These are phyloP conservation scores for Coemansia sp. DNA, from an alignment of 192 early-diverging fungal genomes.

Conservation along the genomic window DNA sequence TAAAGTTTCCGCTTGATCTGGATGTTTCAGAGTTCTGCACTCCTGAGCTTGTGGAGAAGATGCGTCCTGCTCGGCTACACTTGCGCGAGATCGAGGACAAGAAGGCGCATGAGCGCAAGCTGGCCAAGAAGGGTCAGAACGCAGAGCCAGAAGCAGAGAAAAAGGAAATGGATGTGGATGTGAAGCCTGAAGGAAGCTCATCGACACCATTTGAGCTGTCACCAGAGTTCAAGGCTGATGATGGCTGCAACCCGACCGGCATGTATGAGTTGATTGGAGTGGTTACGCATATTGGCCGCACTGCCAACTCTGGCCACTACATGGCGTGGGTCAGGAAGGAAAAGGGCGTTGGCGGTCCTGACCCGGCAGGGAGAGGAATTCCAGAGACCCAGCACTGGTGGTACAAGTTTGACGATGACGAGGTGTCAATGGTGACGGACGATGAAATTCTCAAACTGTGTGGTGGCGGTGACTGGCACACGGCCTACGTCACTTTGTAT, in stretches of 20 bases:
- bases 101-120: conserved; percentile 56
- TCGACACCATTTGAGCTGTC: conserved; percentile 54
- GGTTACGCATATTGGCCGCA: conserved; percentile 92
- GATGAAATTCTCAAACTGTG: conserved; percentile 89
- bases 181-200: neutral
- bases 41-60: conserved; percentile 73
- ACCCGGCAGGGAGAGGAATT: conserved; percentile 39
- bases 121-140: conserved; percentile 18
- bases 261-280: conserved; percentile 92
- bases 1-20: conserved; percentile 91
- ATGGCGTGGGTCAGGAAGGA: conserved; percentile 91
- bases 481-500: conserved; percentile 89
- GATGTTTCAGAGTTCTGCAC: conserved; percentile 89
- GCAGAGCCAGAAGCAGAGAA: neutral
- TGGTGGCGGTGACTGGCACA: conserved; percentile 86
- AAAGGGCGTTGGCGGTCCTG: conserved; percentile 49
- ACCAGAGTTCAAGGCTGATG: conserved; percentile 71
- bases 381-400: conserved; percentile 63
- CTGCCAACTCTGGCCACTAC: conserved; percentile 91
- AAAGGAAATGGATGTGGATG: conserved; percentile 31
- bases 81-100: conserved; percentile 76
- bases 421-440: conserved; percentile 78
- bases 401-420: conserved; percentile 95
- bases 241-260: conserved; percentile 83
- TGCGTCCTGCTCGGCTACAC: conserved; percentile 61